phyloP scores from a whole-genome alignment of 345 rosid genomes.

The Citrus mangshanensis region DNA sequence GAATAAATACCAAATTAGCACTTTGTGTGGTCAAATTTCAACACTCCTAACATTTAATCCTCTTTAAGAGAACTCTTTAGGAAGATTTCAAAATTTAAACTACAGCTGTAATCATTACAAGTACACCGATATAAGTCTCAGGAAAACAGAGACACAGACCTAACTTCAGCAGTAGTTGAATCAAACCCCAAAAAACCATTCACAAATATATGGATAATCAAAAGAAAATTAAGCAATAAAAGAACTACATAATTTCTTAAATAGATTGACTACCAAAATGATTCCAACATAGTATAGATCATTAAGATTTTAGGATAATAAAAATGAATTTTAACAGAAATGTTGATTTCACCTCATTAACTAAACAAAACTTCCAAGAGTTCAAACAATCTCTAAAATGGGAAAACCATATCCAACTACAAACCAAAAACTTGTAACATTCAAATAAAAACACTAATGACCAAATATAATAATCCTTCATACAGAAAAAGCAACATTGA shows the following conservation, averaged over 20 bases:
- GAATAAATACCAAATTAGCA: neutral
- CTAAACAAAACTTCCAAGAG: slow-evolving; percentile 22
- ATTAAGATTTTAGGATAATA: neutral
- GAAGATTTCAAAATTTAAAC: too few species aligned
- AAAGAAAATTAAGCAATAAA: neutral
- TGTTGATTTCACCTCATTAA: slow-evolving; percentile 12
- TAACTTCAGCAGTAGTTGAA: too few species aligned
- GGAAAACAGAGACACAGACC: too few species aligned
- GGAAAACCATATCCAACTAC: slow-evolving; percentile 24
- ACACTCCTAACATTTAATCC: neutral
- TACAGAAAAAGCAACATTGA: neutral
- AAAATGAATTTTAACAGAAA: neutral
- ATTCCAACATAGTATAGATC: neutral
- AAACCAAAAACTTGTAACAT: slow-evolving; percentile 18
- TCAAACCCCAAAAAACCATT: too few species aligned
- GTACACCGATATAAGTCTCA: too few species aligned
- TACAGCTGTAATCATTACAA: too few species aligned
- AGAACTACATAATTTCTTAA: neutral
- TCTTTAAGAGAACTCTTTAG: neutral
- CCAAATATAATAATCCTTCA: slow-evolving; percentile 1
- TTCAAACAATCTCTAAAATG: slow-evolving; percentile 7
- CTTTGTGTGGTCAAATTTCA: neutral
- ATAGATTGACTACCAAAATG: neutral
- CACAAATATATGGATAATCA: neutral
- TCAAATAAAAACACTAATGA: slow-evolving; percentile 8